These are phyloP conservation scores for Pseudogymnoascus sp. DNA, from an alignment of 2,329 filamentous ascomycete species.

Conservation along the genomic window DNA sequence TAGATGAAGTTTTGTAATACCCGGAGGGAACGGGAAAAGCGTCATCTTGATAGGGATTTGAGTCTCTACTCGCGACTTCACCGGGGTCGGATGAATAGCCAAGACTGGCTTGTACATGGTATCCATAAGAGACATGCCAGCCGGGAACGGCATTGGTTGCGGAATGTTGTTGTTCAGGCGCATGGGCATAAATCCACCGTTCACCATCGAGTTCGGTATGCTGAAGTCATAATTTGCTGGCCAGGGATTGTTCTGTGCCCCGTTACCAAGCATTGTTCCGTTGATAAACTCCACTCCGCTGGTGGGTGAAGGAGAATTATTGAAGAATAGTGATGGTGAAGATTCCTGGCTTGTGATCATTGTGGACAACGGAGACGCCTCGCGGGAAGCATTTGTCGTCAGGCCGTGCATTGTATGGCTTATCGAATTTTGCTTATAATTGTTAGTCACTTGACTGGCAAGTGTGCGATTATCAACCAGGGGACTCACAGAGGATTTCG, in stretches of 20 bases:
- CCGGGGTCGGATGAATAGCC: slow-evolving; percentile 58
- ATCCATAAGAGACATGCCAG: slow-evolving; percentile 21
- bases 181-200: slow-evolving; percentile 19
- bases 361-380: slow-evolving; percentile 48
- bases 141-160: slow-evolving; percentile 21
- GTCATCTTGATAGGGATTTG: slow-evolving; percentile 86
- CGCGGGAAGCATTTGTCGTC: slow-evolving; percentile 41
- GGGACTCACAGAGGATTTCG: slow-evolving; percentile 37
- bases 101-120: slow-evolving; percentile 36
- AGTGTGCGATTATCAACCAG: slow-evolving; percentile 2
- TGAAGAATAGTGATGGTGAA: slow-evolving; percentile 43
- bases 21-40: slow-evolving; percentile 65
- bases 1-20: slow-evolving; percentile 74
- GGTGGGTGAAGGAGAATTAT: slow-evolving; percentile 41
- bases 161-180: slow-evolving; percentile 22
- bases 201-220: slow-evolving; percentile 15
- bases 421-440: slow-evolving; percentile 42
- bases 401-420: slow-evolving; percentile 44
- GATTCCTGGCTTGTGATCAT: slow-evolving; percentile 46
- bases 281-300: slow-evolving; percentile 35
- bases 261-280: slow-evolving; percentile 24
- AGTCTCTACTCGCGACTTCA: slow-evolving; percentile 91
- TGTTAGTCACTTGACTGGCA: slow-evolving; percentile 25
- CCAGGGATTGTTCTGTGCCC: slow-evolving; percentile 30
- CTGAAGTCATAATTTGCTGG: slow-evolving; percentile 23